A percentile compares a stretch with the other conserved stretches of the same genome.
These are phyloP conservation scores for Nyssa sinensis DNA, from an alignment of 148 eudicot genomes.

Conservation along the genomic window DNA sequence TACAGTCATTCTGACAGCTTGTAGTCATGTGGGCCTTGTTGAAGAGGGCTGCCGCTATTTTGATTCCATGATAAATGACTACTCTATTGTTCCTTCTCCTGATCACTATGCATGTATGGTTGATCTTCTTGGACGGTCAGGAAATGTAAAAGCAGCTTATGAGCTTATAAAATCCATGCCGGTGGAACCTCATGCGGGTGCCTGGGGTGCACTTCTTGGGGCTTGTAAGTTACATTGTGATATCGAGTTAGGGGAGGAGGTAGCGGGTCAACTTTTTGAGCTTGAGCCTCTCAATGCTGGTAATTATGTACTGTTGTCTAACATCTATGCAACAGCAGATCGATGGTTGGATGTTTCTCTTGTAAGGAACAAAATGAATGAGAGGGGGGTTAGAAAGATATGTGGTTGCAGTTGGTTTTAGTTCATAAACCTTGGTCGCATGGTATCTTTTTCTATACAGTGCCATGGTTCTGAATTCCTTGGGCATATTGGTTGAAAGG, in stretches of 20 bases:
- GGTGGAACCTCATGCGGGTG: slow-evolving; percentile 49
- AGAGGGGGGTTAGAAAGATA: slow-evolving; percentile 44
- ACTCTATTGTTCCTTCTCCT: slow-evolving; percentile 44
- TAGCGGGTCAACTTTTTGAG: slow-evolving; percentile 46
- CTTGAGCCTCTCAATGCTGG: slow-evolving; percentile 58
- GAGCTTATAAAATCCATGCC: slow-evolving; percentile 59
- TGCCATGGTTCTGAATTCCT: neutral
- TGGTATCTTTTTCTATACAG: neutral
- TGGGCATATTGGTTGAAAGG: no score
- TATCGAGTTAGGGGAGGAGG: slow-evolving; percentile 45
- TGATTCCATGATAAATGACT: slow-evolving; percentile 44
- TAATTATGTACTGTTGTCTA: slow-evolving; percentile 56
- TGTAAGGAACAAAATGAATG: slow-evolving; percentile 48
- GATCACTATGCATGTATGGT: slow-evolving; percentile 77
- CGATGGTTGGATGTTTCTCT: slow-evolving; percentile 59
- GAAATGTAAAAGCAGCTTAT: slow-evolving; percentile 56
- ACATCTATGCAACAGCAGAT: slow-evolving; percentile 62
- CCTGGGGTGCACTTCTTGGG: slow-evolving; percentile 82
- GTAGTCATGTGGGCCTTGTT: slow-evolving; percentile 56
- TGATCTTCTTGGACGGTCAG: slow-evolving; percentile 68
- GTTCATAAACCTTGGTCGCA: neutral
- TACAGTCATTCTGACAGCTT: slow-evolving; percentile 61
- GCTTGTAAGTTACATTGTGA: slow-evolving; percentile 61
- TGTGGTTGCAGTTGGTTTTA: slow-evolving; percentile 55
- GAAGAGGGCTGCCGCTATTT: slow-evolving; percentile 57